These are phyloP conservation scores for Kodamaea hsintzibuensis DNA, from an alignment of 805 yeast genomes.

Conservation along the genomic window DNA sequence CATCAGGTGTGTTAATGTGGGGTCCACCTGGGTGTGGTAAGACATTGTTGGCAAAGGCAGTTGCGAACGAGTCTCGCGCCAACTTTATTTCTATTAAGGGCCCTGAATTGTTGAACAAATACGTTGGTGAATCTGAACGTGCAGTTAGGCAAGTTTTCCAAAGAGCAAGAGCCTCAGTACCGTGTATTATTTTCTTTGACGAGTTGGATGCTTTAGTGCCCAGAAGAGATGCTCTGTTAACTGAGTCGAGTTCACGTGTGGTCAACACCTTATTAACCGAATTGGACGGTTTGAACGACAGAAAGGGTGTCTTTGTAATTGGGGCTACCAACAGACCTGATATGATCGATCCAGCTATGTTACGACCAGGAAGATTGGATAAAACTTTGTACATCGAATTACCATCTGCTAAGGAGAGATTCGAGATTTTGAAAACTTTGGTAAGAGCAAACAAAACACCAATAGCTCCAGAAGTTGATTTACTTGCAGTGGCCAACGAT, in stretches of 20 bases:
- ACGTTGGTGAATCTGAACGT: conserved; percentile 94
- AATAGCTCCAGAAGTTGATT: conserved; percentile 58
- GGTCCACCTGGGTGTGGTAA: conserved; percentile 99
- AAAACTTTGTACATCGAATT: conserved; percentile 89
- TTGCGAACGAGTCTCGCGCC: conserved; percentile 95
- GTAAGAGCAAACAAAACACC: conserved; percentile 77
- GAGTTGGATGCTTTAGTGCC: conserved; percentile 97
- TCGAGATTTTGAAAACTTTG: conserved; percentile 79
- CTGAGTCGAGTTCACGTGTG: conserved; percentile 89
- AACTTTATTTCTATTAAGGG: conserved; percentile 95
- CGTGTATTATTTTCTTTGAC: conserved; percentile 93
- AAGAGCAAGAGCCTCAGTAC: conserved; percentile 89
- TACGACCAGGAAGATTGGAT: conserved; percentile 94
- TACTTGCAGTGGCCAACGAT: conserved; percentile 64
- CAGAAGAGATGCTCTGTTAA: conserved; percentile 80
- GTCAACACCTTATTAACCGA: conserved; percentile 94
- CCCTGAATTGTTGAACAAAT: conserved; percentile 90
- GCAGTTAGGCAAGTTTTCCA: conserved; percentile 92
- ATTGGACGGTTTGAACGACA: conserved; percentile 89
- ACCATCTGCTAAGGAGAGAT: conserved; percentile 75
- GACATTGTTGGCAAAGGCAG: conserved; percentile 93
- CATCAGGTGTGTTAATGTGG: conserved; percentile 97
- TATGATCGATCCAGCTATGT: conserved; percentile 97
- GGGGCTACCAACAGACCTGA: conserved; percentile 98
- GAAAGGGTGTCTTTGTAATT: conserved; percentile 89